Evolutionary conservation across 345 rosid species (phyloP).

Genomic region (Eucalyptus victrix): DNA sequence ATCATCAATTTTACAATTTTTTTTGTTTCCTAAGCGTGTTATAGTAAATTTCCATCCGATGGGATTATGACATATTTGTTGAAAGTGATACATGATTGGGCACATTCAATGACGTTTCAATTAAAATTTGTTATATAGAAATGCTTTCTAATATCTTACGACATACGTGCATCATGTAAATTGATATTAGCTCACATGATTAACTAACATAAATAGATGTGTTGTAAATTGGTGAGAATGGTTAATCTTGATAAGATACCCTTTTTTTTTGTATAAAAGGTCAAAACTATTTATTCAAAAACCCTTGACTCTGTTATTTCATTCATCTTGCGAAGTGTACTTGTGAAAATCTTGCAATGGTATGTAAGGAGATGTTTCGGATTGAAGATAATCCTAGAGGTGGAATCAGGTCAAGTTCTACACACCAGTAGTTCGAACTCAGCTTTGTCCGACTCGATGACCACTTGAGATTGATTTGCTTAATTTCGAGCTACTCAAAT

Average conservation of each 20-base stretch:
- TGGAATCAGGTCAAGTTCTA: neutral
- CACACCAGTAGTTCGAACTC: neutral
- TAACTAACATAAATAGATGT: neutral
- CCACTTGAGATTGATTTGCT: neutral
- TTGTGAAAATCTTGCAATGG: neutral
- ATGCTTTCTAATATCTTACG: neutral
- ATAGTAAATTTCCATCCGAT: neutral
- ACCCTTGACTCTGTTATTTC: neutral
- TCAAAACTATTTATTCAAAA: neutral
- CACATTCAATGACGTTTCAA: neutral
- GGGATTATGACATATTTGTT: neutral
- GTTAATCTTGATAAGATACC: neutral
- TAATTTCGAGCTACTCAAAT: neutral
- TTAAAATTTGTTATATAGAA: neutral
- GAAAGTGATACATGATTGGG: neutral
- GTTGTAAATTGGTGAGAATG: neutral
- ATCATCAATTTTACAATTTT: neutral
- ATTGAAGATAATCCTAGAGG: neutral
- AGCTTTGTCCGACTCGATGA: fast-evolving
- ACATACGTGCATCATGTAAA: neutral
- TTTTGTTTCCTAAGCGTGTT: neutral
- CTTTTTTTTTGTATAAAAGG: neutral
- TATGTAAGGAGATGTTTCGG: neutral
- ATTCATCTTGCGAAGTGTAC: neutral
- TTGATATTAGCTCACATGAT: neutral